Conservation (phyloP, 257 asterid species). For the Solanum rostratum region DNA sequence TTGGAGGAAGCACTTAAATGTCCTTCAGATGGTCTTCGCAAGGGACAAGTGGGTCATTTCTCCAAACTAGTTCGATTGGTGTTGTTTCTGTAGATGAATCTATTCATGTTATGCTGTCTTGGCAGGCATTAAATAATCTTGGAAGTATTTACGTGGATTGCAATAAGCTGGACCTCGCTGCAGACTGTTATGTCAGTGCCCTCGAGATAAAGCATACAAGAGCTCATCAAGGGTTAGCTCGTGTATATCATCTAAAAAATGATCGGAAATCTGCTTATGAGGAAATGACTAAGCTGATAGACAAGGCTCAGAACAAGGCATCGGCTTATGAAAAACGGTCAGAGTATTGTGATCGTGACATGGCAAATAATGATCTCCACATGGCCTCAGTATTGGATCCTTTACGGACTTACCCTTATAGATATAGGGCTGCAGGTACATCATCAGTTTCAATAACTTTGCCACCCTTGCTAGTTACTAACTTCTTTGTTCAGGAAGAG, state of each 20-base stretch:
- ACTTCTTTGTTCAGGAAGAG: not conserved
- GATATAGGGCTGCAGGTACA: constrained; percentile 48
- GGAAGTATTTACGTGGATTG: constrained; percentile 46
- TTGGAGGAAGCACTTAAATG: constrained; percentile 43
- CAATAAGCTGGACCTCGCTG: constrained; percentile 35
- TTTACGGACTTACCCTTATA: constrained; percentile 35
- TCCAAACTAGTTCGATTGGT: not conserved
- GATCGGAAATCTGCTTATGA: constrained; percentile 35
- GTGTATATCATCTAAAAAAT: constrained; percentile 35
- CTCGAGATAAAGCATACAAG: constrained; percentile 40
- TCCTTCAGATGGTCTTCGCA: constrained; percentile 47
- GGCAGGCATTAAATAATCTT: constrained; percentile 38
- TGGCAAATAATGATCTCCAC: constrained; percentile 37
- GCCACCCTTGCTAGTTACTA: not conserved
- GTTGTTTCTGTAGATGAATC: not conserved
- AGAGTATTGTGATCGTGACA: constrained; percentile 35
- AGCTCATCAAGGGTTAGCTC: constrained; percentile 47
- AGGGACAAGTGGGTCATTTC: constrained; percentile 33
- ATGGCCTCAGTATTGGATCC: constrained; percentile 38
- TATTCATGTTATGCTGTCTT: not conserved
- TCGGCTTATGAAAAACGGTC: constrained; percentile 47
- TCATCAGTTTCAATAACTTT: not conserved
- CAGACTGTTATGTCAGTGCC: constrained; percentile 33
- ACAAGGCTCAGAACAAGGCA: constrained; percentile 41
- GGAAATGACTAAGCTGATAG: constrained; percentile 42